Base-by-base conservation (phyloP, 2,329 filamentous ascomycete species). In the Gnomoniopsis smithogilvyi region DNA sequence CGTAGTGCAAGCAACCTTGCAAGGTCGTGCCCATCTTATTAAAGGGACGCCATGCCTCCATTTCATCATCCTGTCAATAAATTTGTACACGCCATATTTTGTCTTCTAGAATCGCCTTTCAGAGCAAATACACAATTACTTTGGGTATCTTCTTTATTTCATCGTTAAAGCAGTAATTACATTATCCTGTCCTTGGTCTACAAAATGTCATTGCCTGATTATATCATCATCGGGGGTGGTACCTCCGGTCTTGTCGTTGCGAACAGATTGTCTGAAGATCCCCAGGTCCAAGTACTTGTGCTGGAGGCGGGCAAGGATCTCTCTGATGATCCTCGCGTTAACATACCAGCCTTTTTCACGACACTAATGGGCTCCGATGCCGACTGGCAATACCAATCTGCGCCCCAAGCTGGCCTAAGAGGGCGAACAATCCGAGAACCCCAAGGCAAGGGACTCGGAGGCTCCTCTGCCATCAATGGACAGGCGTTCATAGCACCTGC, bases 221-320 rank as follows among this genome's bases (percentile, higher is more conserved):
- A 47, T 21, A 58, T 61, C 30, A 46, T 54, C 21, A 26, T 61
- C 65, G 7, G 72, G 67, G 50, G 75, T 68, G 56, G 60, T 14
- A 53, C 45, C 1, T 41, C 60, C 3, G 52, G 60, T 14, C 49
- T 60, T 2, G 52, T 62, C 24, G 52, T 62, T 11, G 56, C 60
- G 7, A 47, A 54, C 41, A 50, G 54, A 2, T 53, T 59, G 22
- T 52, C 51, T 3, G 66, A 68, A 36, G 58, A 67, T 22, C 51
- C 63, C 2, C 49, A 49, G 2, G 21, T 63, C 24, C 26, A 55
- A 7, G 65, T 72, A 3, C 41, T 71, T 3, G 65, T 72, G 10
- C 50, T 72, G 19, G 70, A 72, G 51, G 66, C 70, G 6, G 69
- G 69, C 17, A 56, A 64, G 12, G 69, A 72, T 56, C 62, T 62